These are phyloP conservation scores for Elsinoe australis DNA, from an alignment of 2,329 filamentous ascomycete genomes.

Conservation along the genomic window DNA sequence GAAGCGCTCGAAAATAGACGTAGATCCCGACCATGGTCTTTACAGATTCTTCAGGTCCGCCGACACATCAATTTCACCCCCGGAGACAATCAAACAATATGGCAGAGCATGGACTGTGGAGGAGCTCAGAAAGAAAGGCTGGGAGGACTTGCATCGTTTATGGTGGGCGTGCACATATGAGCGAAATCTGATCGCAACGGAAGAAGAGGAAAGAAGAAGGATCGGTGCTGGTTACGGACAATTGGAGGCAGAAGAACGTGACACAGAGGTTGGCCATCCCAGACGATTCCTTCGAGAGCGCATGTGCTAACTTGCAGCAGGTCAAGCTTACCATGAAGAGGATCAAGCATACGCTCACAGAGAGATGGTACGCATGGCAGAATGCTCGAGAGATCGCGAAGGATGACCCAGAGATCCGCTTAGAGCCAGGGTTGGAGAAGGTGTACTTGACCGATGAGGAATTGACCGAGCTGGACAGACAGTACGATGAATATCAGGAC, in stretches of 20 bases:
- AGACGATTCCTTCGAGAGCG: neutral
- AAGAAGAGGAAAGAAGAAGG: constrained; percentile 58
- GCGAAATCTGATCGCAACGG: constrained; percentile 79
- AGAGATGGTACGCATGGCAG: constrained; percentile 82
- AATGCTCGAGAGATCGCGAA: constrained; percentile 62
- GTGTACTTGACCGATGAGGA: constrained; percentile 1
- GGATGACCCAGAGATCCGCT: constrained; percentile 59
- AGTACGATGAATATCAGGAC: constrained; percentile 1
- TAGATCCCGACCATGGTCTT: constrained; percentile 72
- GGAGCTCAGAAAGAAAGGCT: constrained; percentile 82
- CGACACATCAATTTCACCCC: constrained; percentile 60
- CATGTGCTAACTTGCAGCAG: constrained; percentile 40
- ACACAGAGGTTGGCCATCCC: constrained; percentile 51
- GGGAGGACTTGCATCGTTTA: constrained; percentile 83
- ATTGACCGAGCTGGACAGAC: neutral
- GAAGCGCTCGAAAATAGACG: constrained; percentile 49
- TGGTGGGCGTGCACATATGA: constrained; percentile 96
- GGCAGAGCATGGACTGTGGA: constrained; percentile 77
- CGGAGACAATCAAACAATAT: constrained; percentile 61
- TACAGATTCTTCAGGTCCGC: constrained; percentile 82
- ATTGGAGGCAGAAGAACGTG: constrained; percentile 56
- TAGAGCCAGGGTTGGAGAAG: constrained; percentile 34
- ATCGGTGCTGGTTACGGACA: constrained; percentile 66
- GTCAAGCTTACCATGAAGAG: constrained; percentile 67
- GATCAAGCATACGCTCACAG: constrained; percentile 79